Percentiles rank a stretch among this genome's conserved stretches.
phyloP scores from a whole-genome alignment of 257 asterid species.

The Solanum okadae region DNA sequence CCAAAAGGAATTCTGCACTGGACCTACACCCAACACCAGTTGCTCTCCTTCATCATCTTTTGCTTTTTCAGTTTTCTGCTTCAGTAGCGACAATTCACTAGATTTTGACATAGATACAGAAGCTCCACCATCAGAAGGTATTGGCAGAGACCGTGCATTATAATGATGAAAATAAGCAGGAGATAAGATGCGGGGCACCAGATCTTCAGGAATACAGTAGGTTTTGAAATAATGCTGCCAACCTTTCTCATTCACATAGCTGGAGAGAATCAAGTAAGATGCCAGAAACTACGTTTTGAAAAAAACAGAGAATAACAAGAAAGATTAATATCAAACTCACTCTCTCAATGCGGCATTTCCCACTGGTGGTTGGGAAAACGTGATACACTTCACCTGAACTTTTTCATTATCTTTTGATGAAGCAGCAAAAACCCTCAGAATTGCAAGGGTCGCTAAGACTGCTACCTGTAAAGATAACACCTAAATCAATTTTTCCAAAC shows the following conservation, averaged over 20 bases:
- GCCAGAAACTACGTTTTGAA: not conserved
- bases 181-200: conserved; percentile 95
- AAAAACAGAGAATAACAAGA: not conserved
- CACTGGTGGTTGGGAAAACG: conserved; percentile 99
- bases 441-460: conserved; percentile 91
- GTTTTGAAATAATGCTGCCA: conserved; percentile 88
- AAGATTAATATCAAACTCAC: conserved; percentile 29
- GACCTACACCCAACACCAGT: conserved; percentile 95
- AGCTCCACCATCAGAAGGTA: conserved; percentile 31
- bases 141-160: conserved; percentile 37
- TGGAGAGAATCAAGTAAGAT: conserved; percentile 22
- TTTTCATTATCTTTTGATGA: conserved; percentile 77
- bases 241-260: conserved; percentile 84
- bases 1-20: conserved; percentile 93
- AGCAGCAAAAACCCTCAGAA: conserved; percentile 76
- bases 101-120: conserved; percentile 31
- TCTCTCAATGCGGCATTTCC: conserved; percentile 98
- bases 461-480: conserved; percentile 58
- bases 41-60: conserved; percentile 76
- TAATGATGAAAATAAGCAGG: conserved; percentile 99
- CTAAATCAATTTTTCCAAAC: not conserved
- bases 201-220: conserved; percentile 96
- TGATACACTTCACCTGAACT: conserved; percentile 87
- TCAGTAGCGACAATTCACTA: conserved; percentile 25
- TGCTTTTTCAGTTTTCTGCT: conserved; percentile 39